phyloP scores from a whole-genome alignment of 1,284 basidiomycete genomes.

The Austroboletus niveus region DNA sequence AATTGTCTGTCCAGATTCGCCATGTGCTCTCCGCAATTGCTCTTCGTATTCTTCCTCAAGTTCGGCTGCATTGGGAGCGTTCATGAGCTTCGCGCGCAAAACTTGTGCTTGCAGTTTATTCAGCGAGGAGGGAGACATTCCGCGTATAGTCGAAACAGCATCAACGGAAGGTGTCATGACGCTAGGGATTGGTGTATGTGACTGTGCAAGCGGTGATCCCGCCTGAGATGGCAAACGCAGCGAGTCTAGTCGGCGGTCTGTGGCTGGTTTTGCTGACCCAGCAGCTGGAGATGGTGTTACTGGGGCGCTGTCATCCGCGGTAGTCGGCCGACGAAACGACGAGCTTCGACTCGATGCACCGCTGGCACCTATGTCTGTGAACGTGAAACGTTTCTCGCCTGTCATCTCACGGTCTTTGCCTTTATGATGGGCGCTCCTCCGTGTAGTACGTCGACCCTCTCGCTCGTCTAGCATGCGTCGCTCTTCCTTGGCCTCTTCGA shows the following conservation, averaged over 20 bases:
- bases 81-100: constrained; percentile 86
- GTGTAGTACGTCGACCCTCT: constrained; percentile 49
- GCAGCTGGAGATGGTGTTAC: constrained; percentile 56
- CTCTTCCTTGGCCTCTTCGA: constrained; percentile 87
- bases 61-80: constrained; percentile 64
- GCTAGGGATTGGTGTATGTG: constrained; percentile 82
- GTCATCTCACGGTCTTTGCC: constrained; percentile 36
- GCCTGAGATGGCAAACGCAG: constrained; percentile 52
- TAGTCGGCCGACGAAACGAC: constrained; percentile 67
- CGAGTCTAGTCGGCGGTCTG: constrained; percentile 54
- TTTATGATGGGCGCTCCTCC: constrained; percentile 34
- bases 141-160: constrained; percentile 40
- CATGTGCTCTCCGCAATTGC: constrained; percentile 53
- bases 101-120: constrained; percentile 95
- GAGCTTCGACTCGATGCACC: constrained; percentile 74
- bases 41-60: constrained; percentile 85
- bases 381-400: constrained; percentile 63
- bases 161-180: constrained; percentile 76
- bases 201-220: constrained; percentile 49
- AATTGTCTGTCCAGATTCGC: constrained; percentile 41
- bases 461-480: constrained; percentile 81
- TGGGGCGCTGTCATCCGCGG: constrained; percentile 51
- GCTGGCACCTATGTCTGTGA: constrained; percentile 61
- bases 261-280: constrained; percentile 34
- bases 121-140: constrained; percentile 72